Base-by-base conservation (phyloP, 2,329 filamentous ascomycete species). In the Colletotrichum shisoi region DNA sequence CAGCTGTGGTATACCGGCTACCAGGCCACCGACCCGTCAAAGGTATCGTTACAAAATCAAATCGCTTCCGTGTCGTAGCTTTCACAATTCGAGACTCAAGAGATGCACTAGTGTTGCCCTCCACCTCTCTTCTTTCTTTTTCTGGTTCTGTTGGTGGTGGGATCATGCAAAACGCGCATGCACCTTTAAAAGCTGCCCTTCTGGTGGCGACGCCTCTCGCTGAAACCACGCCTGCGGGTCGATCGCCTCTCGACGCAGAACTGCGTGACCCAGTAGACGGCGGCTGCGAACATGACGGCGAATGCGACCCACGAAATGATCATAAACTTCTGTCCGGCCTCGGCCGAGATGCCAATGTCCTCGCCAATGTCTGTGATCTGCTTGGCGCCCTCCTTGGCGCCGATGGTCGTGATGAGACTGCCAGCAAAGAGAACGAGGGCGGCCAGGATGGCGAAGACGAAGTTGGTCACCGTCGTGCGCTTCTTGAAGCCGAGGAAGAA, bases 221-320 rank as follows among this genome's bases (percentile, higher is more conserved):
- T 58, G 52, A 57, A 62, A 11, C 66, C 71, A 11, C 49, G 57
- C 70, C 73, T 73, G 60, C 72, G 73, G 71, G 74, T 71, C 70
- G 72, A 72, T 8, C 74, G 71, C 56, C 73, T 73, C 66, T 73
- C 70, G 4, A 73, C 37, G 39, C 75, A 74, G 69, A 80, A 72
- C 46, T 78, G 73, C 12, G 65, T 73, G 1, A 73, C 24, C 83
- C 83, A 85, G 72, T 80, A 84, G 3, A 77, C 31, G 4, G 76
- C 63, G 0, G 78, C 72, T 1, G 76, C 68, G 3, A 78, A 72
- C 79, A 84, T 83, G 67, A 81, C 73, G 3, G 72, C 82, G 17
- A 83, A 79, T 1, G 83, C 77, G 4, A 81, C 77, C 84, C 83
- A 86, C 5, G 78, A 78, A 45, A 85, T 72, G 39, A 71, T 76